Evolutionary conservation across 23 red algal genomes (phyloP).

Genomic region (Chondrus crispus): DNA sequence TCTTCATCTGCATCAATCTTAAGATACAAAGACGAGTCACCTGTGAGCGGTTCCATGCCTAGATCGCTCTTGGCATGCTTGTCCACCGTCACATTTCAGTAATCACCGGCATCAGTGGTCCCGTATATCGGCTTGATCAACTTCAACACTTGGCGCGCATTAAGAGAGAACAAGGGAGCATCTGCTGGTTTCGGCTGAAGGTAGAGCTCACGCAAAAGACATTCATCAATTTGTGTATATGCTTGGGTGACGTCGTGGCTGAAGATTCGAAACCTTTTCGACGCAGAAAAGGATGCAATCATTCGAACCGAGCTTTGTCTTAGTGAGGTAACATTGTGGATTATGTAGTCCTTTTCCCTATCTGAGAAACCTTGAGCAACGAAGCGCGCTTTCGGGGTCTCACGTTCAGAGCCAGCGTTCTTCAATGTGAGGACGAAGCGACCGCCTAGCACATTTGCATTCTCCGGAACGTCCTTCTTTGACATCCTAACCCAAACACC

Average conservation of each 20-base stretch:
- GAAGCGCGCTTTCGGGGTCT: not conserved
- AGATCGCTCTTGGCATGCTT: not conserved
- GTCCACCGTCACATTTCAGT: not conserved
- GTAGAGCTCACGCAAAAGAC: not conserved
- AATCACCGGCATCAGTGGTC: conserved; percentile 14
- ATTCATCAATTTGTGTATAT: not conserved
- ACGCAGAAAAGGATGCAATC: not conserved
- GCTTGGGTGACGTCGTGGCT: not conserved
- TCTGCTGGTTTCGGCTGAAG: not conserved
- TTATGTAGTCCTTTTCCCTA: not conserved
- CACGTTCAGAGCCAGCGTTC: not conserved
- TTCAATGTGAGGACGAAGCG: not conserved
- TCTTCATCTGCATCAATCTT: not conserved
- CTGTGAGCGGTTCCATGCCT: not conserved
- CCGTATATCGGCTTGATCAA: not conserved
- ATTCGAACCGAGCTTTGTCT: not conserved
- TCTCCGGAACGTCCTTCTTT: not conserved
- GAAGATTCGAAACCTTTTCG: not conserved
- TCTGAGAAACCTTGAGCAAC: not conserved
- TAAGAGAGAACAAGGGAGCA: not conserved
- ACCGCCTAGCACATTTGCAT: not conserved
- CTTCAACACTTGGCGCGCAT: not conserved
- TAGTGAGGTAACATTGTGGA: not conserved
- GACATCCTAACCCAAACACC: not conserved
- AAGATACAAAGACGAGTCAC: not conserved